Evolutionary conservation across 2,329 filamentous ascomycete species (phyloP), one percentile per base, ranked within the genome.

Genomic region (Huntiella abstrusa): DNA sequence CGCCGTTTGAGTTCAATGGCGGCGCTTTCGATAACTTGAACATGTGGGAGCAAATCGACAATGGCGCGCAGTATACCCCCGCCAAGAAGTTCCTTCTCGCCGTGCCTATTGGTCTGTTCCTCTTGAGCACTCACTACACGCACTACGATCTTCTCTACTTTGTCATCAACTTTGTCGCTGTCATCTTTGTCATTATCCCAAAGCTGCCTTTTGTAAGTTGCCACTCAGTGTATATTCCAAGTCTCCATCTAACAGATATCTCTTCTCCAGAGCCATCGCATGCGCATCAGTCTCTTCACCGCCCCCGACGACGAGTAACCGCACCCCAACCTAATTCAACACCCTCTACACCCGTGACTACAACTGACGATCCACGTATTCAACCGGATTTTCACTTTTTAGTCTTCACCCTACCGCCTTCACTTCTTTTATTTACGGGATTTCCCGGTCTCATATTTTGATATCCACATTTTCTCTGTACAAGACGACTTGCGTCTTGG

Each of bases 11-110:
- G 63, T 98, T 98, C 73, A 98, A 98, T 60, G 81, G 84, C 48
- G 91, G 91, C 50, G 91, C 91, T 55, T 98, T 96, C 64, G 91
- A 98, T 70, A 96, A 98, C 63, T 73, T 98, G 59, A 98, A 96
- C 68, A 96, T 98, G 91, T 98, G 91, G 91, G 91, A 98, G 68
- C 91, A 98, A 67, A 98, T 98, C 62, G 91, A 98, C 68, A 92
- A 96, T 58, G 91, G 91, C 41, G 91, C 91, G 56, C 91, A 98
- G 63, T 98, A 96, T 67, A 98, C 91, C 1, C 91, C 91, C 3
- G 84, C 91, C 54, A 98, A 98, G 71, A 98, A 98, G 64, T 98
- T 98, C 59, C 70, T 98, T 50, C 77, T 96, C 55, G 85, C 81
- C 57, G 88, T 96, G 33, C 91, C 91, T 35, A 93, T 98, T 56